Conservation (phyloP, 2,329 filamentous ascomycete genomes). For the Achaetomium macrosporum region DNA sequence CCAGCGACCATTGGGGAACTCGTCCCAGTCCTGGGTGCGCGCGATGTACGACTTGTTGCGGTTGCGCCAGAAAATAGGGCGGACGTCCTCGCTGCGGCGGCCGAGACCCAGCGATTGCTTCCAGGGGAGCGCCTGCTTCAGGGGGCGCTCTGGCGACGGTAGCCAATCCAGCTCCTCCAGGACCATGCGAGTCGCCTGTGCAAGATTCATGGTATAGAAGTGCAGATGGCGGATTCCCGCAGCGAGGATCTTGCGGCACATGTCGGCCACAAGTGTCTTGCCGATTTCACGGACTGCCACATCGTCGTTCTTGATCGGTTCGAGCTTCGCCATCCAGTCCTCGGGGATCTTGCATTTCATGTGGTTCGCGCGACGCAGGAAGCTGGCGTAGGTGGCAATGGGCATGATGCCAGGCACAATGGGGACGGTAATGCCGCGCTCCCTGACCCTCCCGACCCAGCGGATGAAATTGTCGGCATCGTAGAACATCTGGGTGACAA, state of each 20-base stretch:
- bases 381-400: slow-evolving; percentile 91
- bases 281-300: slow-evolving; percentile 85
- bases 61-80: slow-evolving; percentile 98
- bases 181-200: slow-evolving; percentile 88
- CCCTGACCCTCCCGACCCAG: slow-evolving; percentile 84
- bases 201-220: slow-evolving; percentile 99
- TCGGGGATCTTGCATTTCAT: slow-evolving; percentile 80
- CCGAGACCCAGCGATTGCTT: slow-evolving; percentile 87
- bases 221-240: slow-evolving; percentile 84
- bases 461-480: slow-evolving; percentile 90
- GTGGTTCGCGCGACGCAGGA: slow-evolving; percentile 83
- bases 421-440: slow-evolving; percentile 63
- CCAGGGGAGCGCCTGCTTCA: slow-evolving; percentile 92
- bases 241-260: slow-evolving; percentile 81
- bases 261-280: slow-evolving; percentile 76
- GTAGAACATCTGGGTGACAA: slow-evolving; percentile 99
- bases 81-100: slow-evolving; percentile 87
- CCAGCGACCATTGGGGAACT: slow-evolving; percentile 98
- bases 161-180: slow-evolving; percentile 82
- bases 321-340: slow-evolving; percentile 73
- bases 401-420: slow-evolving; percentile 90
- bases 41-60: slow-evolving; percentile 92
- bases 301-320: slow-evolving; percentile 96
- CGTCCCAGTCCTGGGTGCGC: slow-evolving; percentile 96
- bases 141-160: slow-evolving; percentile 68